Base-by-base conservation (phyloP, 306 rosid species). In the Carpinus viminea region DNA sequence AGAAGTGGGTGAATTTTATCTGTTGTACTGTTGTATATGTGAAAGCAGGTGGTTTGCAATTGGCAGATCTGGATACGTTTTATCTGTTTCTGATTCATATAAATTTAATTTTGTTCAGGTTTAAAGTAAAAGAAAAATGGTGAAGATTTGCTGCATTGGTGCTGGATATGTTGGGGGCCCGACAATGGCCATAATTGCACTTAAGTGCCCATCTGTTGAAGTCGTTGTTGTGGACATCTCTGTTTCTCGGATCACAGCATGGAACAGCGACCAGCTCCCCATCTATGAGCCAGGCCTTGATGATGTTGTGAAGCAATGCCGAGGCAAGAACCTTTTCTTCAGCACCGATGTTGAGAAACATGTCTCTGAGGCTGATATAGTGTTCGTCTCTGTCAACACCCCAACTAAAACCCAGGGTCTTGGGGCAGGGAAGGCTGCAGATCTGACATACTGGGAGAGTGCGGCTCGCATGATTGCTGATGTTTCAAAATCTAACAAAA, bases 111-210 rank as follows among this genome's bases (percentile, higher is more conserved):
- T 80, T 86, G 54, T 70, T 18, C 84, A 88, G 97, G 88, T 85
- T 61, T 70, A 54, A 78, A 56, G 79, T 74, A 79, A 77, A 70
- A 51, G 73, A 57, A 89, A 87, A 79, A 95, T 95, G 98, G 98
- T 95, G 96, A 95, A 95, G 92, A 92, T 95, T 87, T 95, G 98
- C 81, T 95, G 98, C 87, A 95, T 95, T 88, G 98, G 98, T 82
- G 98, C 98, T 45, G 98, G 98, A 74, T 95, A 95, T 87, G 98
- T 95, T 12, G 98, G 98, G 48, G 98, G 98, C 31, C 98, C 98
- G 31, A 95, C 98, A 56, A 95, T 95, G 98, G 98, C 98, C 6
- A 93, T 95, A 66, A 95, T 95, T 83, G 98, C 98, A 73, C 85
- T 92, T 17, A 95, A 95, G 87, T 92, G 97, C 88, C 97, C 98